Evolutionary conservation across 2,329 filamentous ascomycete genomes (phyloP), one percentile per base, ranked within the genome.

Genomic region (Herpotrichia juniperi): DNA sequence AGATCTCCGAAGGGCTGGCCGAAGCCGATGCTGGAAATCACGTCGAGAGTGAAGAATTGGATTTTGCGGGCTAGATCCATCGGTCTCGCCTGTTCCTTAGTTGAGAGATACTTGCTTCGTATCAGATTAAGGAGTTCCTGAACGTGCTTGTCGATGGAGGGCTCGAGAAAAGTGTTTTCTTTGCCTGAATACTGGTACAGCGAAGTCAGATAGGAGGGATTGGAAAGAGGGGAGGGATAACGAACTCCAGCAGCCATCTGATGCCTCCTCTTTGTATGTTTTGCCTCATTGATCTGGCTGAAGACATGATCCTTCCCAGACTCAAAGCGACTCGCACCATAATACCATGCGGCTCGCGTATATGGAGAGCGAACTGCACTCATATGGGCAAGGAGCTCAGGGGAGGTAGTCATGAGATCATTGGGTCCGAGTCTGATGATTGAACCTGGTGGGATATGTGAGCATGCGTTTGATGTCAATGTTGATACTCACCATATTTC

Each of bases 21-120:
- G 52, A 83, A 82, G 0, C 79, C 78, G 2, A 85, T 61, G 30
- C 76, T 76, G 24, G 75, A 79, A 53, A 85, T 81, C 42, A 82
- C 76, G 54, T 84, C 83, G 6, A 84, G 69, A 1, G 81, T 81
- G 46, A 84, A 79, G 64, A 74, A 85, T 30, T 81, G 78, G 1
- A 74, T 68, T 50, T 80, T 79, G 3, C 68, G 65, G 2, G 70
- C 78, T 48, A 79, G 66, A 46, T 84, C 80, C 47, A 68, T 63
- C 1, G 70, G 59, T 0, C 62, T 74, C 3, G 76, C 72, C 2
- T 73, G 63, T 16, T 51, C 28, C 1, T 43, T 10, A 0, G 47
- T 56, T 1, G 59, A 64, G 1, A 67, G 8, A 25, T 79, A 84
- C 52, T 78, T 79, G n/a, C 56, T 61, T 48, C 77, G 71, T 34